Evolutionary conservation across 495 filamentous ascomycete genomes (phyloP).

Genomic region (Schizothecium vesticola): DNA sequence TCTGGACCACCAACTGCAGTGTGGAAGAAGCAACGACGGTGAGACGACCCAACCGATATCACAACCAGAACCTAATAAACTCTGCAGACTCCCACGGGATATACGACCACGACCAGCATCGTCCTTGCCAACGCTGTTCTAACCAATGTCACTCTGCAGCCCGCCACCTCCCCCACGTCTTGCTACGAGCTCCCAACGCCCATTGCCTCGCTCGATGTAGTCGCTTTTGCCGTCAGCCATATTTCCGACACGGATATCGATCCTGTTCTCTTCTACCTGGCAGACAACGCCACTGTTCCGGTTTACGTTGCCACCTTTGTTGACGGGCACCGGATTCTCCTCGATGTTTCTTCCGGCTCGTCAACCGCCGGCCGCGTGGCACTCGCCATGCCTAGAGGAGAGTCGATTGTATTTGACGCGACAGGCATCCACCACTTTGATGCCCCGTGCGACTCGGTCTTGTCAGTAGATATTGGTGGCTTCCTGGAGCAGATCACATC

Average conservation of each 20-base stretch:
- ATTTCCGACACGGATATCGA: constrained; percentile 1
- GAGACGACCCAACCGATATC: constrained; percentile 18
- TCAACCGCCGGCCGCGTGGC: constrained; percentile 13
- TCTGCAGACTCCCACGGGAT: constrained; percentile 4
- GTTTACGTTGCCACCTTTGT: constrained; percentile 17
- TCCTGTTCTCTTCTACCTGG: constrained; percentile 16
- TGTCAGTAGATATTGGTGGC: constrained; percentile 11
- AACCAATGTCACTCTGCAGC: constrained; percentile 18
- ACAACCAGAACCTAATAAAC: background rate
- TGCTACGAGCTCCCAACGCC: constrained; percentile 22
- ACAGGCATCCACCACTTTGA: constrained; percentile 20
- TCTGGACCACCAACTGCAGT: background rate
- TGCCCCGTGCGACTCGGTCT: constrained; percentile 11
- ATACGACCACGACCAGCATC: constrained; percentile 11
- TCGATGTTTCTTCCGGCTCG: constrained; percentile 18
- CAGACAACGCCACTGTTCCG: constrained; percentile 16
- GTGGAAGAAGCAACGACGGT: constrained; percentile 2
- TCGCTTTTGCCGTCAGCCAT: constrained; percentile 11
- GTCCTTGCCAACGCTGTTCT: constrained; percentile 12
- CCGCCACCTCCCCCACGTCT: constrained; percentile 18
- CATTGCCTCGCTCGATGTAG: constrained; percentile 6
- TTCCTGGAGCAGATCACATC: constrained; percentile 17
- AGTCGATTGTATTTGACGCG: constrained; percentile 18
- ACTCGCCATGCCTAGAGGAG: constrained; percentile 2
- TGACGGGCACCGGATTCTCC: constrained; percentile 12